Percentiles rank a stretch among this genome's conserved stretches.
Conservation (phyloP, 257 asterid genomes). For the Solanum sejunctum region DNA sequence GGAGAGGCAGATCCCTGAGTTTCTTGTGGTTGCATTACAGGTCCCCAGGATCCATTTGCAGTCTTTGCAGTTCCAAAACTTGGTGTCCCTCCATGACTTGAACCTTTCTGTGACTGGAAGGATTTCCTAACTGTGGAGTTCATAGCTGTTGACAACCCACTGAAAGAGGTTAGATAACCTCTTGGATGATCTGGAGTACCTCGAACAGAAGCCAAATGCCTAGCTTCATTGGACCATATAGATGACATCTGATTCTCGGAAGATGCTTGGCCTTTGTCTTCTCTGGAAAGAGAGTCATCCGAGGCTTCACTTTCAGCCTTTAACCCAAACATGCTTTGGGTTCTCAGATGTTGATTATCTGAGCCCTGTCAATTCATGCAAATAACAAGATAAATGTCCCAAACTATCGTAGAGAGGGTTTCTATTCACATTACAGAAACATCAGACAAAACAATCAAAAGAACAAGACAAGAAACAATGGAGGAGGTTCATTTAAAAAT, state of each 20-base stretch:
- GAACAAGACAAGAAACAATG: background rate
- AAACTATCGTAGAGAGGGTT: background rate
- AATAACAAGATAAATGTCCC: background rate
- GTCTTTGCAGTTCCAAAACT: conserved; percentile 21
- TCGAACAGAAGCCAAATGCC: conserved; percentile 19
- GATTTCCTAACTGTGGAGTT: conserved; percentile 19
- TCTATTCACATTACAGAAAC: background rate
- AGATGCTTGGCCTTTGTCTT: conserved; percentile 23
- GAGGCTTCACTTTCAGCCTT: conserved; percentile 44
- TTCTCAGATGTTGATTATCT: conserved; percentile 25
- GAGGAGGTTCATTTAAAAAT: background rate
- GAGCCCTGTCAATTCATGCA: conserved; percentile 28
- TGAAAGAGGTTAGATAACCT: conserved; percentile 26
- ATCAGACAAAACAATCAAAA: background rate
- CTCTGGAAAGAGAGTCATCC: conserved; percentile 43
- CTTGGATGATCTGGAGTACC: conserved; percentile 24
- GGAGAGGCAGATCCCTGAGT: conserved; percentile 25
- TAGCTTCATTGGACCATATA: conserved; percentile 35
- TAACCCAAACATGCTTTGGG: conserved; percentile 20
- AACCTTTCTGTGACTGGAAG: conserved; percentile 26
- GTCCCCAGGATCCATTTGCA: conserved; percentile 18
- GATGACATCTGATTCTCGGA: conserved; percentile 28
- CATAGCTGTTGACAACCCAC: conserved; percentile 23
- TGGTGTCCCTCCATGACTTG: conserved; percentile 25
- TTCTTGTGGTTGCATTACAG: conserved; percentile 26